Conservation (phyloP, 305 asterid species). For the Stenogyne calaminthoides region DNA sequence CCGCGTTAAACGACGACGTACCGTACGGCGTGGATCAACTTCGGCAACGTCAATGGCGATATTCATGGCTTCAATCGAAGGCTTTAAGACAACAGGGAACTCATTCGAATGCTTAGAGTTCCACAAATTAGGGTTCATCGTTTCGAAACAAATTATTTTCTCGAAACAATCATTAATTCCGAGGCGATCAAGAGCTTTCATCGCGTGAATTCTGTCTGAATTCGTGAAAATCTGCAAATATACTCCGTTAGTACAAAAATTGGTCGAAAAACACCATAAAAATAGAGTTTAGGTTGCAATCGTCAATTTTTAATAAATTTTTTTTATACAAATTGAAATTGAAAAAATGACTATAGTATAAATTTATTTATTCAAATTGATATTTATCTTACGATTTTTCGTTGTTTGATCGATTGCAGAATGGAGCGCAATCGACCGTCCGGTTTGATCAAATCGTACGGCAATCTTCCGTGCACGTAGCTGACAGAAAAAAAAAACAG, state of each 20-base stretch:
- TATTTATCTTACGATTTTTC: constrained; percentile 62
- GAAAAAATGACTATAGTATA: too few species aligned
- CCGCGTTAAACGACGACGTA: constrained; percentile 32
- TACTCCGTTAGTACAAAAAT: too few species aligned
- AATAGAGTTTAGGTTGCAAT: too few species aligned
- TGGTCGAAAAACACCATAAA: too few species aligned
- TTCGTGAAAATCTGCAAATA: constrained; percentile 78
- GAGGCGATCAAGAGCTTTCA: constrained; percentile 65
- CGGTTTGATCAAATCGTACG: constrained; percentile 72
- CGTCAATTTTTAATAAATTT: too few species aligned
- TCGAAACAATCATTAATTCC: constrained; percentile 81
- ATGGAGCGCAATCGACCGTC: constrained; percentile 55
- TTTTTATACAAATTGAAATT: too few species aligned
- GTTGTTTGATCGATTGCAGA: constrained; percentile 60
- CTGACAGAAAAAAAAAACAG: constrained; percentile 29
- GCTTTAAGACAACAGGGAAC: constrained; percentile 75
- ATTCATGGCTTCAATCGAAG: constrained; percentile 71
- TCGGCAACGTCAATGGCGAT: constrained; percentile 63
- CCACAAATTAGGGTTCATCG: constrained; percentile 67
- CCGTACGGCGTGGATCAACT: constrained; percentile 82
- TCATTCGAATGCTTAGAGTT: constrained; percentile 49
- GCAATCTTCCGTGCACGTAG: constrained; percentile 87
- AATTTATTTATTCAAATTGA: too few species aligned
- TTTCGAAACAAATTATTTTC: constrained; percentile 75
- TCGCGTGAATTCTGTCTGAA: constrained; percentile 70